Evolutionary conservation across 306 rosid genomes (phyloP).

Genomic region (Sindora glabra): DNA sequence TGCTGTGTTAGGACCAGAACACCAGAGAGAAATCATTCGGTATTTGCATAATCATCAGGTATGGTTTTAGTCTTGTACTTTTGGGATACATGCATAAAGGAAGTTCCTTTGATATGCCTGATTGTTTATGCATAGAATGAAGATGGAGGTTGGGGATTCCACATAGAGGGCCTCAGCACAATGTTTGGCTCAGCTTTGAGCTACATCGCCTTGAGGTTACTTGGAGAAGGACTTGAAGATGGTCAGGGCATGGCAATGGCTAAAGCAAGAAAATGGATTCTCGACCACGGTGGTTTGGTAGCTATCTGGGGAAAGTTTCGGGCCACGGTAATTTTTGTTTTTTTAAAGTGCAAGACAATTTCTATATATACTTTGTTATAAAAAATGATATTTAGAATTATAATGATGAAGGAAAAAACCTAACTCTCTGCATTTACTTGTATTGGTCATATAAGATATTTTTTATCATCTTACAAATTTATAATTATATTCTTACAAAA

Average conservation of each 20-base stretch:
- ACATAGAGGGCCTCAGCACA: constrained; percentile 68
- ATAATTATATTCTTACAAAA: no score
- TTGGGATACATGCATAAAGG: neutral
- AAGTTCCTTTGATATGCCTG: neutral
- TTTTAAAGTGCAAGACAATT: no score
- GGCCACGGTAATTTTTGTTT: constrained; percentile 91
- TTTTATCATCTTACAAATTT: no score
- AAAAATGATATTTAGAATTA: no score
- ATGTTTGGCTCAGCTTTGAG: constrained; percentile 63
- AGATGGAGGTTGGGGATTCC: constrained; percentile 89
- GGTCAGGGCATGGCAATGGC: constrained; percentile 53
- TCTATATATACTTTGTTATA: no score
- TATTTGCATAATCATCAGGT: constrained; percentile 66
- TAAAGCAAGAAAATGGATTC: constrained; percentile 68
- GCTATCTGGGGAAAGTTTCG: constrained; percentile 82
- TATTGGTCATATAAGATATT: no score
- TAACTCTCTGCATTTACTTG: no score
- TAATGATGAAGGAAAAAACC: no score
- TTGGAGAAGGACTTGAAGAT: constrained; percentile 63
- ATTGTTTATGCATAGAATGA: constrained; percentile 35
- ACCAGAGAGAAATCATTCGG: constrained; percentile 60
- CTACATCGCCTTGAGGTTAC: constrained; percentile 57
- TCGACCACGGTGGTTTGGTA: constrained; percentile 54
- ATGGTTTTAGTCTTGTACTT: neutral
- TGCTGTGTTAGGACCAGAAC: constrained; percentile 28